Evolutionary conservation across 2,329 filamentous ascomycete species (phyloP).

Genomic region (Celoporthe dispersa): DNA sequence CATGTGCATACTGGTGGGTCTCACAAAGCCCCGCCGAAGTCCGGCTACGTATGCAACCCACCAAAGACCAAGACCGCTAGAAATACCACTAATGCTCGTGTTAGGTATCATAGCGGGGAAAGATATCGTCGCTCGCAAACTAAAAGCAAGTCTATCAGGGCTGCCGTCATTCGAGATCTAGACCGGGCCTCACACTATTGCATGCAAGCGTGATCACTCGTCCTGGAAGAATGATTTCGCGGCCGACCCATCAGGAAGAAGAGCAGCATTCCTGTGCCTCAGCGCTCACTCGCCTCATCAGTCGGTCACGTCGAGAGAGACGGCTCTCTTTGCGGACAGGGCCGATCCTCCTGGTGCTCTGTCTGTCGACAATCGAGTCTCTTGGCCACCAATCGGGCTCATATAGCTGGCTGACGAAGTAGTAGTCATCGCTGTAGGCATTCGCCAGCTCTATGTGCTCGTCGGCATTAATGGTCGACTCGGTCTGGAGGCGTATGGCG

Average conservation of each 20-base stretch:
- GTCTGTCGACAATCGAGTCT: constrained; percentile 24
- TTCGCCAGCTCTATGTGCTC: constrained; percentile 40
- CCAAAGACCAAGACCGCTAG: background rate
- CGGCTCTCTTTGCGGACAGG: background rate
- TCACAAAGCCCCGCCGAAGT: background rate
- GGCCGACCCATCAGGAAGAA: background rate
- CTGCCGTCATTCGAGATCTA: background rate
- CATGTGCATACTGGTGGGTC: background rate
- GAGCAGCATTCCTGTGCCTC: background rate
- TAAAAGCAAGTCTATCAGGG: background rate
- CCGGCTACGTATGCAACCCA: background rate
- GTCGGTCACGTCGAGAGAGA: background rate
- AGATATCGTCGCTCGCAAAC: background rate
- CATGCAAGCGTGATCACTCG: background rate
- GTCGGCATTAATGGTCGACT: background rate
- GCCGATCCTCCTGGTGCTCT: constrained; percentile 6
- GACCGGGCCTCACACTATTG: background rate
- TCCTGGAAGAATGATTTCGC: background rate
- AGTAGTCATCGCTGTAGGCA: constrained; percentile 60
- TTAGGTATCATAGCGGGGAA: background rate
- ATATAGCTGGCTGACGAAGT: constrained; percentile 64
- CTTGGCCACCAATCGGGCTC: constrained; percentile 58
- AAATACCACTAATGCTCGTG: background rate
- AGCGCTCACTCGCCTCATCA: background rate
- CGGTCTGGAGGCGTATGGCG: background rate